Base-by-base conservation (phyloP, 2,329 filamentous ascomycete genomes). In the Emmonsia crescens region DNA sequence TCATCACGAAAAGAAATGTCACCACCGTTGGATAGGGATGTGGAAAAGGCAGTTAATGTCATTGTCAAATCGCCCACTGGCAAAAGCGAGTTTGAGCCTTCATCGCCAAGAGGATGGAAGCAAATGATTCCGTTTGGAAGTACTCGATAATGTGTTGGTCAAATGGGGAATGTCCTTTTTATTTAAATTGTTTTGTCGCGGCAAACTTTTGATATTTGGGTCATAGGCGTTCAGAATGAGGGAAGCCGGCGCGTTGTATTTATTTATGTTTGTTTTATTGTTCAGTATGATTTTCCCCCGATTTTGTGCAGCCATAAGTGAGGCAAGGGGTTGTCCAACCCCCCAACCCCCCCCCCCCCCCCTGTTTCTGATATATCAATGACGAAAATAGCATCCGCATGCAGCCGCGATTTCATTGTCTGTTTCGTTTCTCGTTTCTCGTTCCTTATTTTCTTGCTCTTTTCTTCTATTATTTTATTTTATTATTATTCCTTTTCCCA, bases 41-140 rank as follows among this genome's bases (percentile, higher is more conserved):
- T 60, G 48, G 59, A 60, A 33, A 60, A 60, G 49, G 49, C 48
- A 29, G 49, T 46, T 19, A 49, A 60, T 24, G 19, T 19, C 48
- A 49, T 55, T 24, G 19, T 19, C 48, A 54, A 49, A 29, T 46
- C 33, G 2, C 57, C 57, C 29, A 59, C 33, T 40, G 57, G 57
- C 36, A 59, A 59, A 59, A 49, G 57, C 36, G 44, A 59, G 31
- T 49, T 59, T 8, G 48, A 52, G 24, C 57, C 40, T 14, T 24
- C 40, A n/a, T 57, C 56, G 6, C 56, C 56, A 4, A n/a, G 40
- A 21, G 56, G 56, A 31, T 57, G 56, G 56, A 57, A 27, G 29
- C 16, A 48, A 27, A 33, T 57, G 24, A 5, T 57, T 33, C 29
- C 54, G 12, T 57, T 46, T 57, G 29, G 40, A 12, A 16, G 27